A percentile compares a stretch with the other conserved stretches of the same genome.
These are phyloP conservation scores for Hymenoscyphus fraxineus DNA, from an alignment of 2,329 filamentous ascomycete species.

Conservation along the genomic window DNA sequence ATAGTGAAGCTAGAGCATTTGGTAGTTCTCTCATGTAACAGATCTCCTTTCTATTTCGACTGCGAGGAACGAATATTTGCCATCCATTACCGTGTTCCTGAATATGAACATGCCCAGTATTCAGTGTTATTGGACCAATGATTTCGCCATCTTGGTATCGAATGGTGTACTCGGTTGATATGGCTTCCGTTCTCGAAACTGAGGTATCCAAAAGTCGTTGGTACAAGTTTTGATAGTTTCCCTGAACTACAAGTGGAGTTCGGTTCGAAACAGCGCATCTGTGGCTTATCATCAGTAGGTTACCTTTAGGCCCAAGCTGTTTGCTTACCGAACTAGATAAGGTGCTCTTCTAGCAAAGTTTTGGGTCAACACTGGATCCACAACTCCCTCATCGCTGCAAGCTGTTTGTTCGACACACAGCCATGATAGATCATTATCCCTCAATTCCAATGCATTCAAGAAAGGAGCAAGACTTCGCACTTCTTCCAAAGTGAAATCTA, in stretches of 20 bases:
- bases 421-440: constrained; percentile 6
- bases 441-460: constrained; percentile 10
- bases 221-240: neutral
- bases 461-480: constrained; percentile 13
- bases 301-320: neutral
- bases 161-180: constrained; percentile 13
- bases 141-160: neutral
- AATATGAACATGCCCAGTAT: constrained; percentile 14
- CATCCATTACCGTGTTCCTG: constrained; percentile 10
- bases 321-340: neutral
- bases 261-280: constrained; percentile 18
- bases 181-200: constrained; percentile 9
- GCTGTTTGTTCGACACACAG: neutral
- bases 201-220: constrained; percentile 7
- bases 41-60: constrained; percentile 6
- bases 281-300: constrained; percentile 3
- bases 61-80: constrained; percentile 14
- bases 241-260: constrained; percentile 8
- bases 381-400: neutral
- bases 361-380: neutral
- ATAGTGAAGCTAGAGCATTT: constrained; percentile 11
- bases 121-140: neutral
- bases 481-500: constrained; percentile 20
- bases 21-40: constrained; percentile 13
- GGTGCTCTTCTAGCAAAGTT: neutral